Conservation (phyloP, 768 basidiomycete genomes). For the Tricholoma bakamatsutake region DNA sequence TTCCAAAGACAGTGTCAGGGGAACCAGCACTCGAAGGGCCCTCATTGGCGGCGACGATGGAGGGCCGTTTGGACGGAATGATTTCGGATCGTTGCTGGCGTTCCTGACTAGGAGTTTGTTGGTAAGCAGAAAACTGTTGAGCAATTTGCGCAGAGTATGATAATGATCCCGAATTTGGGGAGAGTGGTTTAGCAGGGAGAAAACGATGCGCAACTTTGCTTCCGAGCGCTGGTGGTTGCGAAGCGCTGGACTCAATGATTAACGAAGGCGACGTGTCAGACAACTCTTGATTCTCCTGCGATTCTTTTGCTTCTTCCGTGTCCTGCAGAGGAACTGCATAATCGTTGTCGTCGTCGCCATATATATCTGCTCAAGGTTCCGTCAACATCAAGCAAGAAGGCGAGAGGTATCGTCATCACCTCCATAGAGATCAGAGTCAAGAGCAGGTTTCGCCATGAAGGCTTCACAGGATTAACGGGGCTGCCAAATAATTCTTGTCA, state of each 20-base stretch:
- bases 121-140: conserved; percentile 58
- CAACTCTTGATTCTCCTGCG: conserved; percentile 16
- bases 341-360: conserved; percentile 46
- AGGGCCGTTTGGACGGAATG: conserved; percentile 12
- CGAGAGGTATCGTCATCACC: conserved; percentile 15
- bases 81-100: conserved; percentile 39
- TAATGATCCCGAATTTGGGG: conserved; percentile 24
- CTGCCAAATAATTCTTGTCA: background rate
- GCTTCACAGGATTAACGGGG: background rate
- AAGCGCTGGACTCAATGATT: conserved; percentile 1
- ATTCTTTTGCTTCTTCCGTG: conserved; percentile 24
- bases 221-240: conserved; percentile 7
- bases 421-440: conserved; percentile 33
- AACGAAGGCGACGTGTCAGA: conserved; percentile 10
- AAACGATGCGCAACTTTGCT: conserved; percentile 17
- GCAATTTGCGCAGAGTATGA: conserved; percentile 63
- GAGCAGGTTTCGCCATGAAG: conserved; percentile 14
- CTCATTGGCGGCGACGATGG: conserved; percentile 19
- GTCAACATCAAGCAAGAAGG: background rate
- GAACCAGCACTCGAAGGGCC: conserved; percentile 21
- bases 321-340: conserved; percentile 20
- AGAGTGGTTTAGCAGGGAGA: conserved; percentile 23
- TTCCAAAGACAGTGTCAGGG: conserved; percentile 40
- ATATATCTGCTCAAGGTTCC: conserved; percentile 36
- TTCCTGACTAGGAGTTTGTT: conserved; percentile 62